Evolutionary conservation across 225 moss, liverwort and hornwort genomes (phyloP).

Genomic region (Pseudoscleropodium purum): DNA sequence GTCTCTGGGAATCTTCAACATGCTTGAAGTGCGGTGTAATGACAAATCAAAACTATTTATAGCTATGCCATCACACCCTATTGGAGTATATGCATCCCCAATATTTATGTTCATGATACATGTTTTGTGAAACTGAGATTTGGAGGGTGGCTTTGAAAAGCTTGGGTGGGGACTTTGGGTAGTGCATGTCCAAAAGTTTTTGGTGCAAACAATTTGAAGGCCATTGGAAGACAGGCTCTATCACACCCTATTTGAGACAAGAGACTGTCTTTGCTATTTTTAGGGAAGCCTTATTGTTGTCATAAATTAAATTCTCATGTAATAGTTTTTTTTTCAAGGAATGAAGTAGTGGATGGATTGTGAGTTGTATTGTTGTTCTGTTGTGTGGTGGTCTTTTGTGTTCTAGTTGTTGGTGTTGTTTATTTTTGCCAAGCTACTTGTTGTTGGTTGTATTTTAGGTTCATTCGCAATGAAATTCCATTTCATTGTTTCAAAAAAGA

Average conservation of each 20-base stretch:
- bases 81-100: too few species aligned
- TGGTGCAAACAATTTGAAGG: background rate
- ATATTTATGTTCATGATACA: too few species aligned
- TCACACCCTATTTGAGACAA: rapidly evolving
- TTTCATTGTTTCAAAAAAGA: too few species aligned
- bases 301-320: background rate
- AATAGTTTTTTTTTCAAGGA: background rate
- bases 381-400: too few species aligned
- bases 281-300: background rate
- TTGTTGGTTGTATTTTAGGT: too few species aligned
- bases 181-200: background rate
- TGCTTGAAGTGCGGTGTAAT: background rate
- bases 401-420: too few species aligned
- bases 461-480: too few species aligned
- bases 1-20: background rate
- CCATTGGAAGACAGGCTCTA: rapidly evolving
- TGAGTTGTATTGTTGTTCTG: too few species aligned
- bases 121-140: background rate
- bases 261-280: background rate
- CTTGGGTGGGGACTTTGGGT: background rate
- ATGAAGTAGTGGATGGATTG: background rate
- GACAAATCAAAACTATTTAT: too few species aligned
- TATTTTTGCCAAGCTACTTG: too few species aligned
- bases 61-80: too few species aligned
- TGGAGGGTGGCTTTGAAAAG: background rate